Conservation (phyloP, 2,329 filamentous ascomycete species). For the Paracoccidioides brasiliensis region DNA sequence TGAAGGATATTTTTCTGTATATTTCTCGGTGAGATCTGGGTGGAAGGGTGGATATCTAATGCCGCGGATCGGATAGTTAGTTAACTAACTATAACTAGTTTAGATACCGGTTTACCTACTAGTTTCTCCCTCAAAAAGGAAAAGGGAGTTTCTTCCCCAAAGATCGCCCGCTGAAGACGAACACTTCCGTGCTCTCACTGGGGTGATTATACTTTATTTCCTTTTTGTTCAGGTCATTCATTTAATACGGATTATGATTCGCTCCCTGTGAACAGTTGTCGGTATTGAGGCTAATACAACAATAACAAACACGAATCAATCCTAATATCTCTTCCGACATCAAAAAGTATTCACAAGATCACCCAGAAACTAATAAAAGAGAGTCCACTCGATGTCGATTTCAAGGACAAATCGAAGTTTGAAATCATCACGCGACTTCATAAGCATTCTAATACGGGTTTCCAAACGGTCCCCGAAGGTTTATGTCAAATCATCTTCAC, state of each 20-base stretch:
- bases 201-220: neutral
- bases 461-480: conserved; percentile 26
- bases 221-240: neutral
- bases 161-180: neutral
- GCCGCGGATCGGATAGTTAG: no score
- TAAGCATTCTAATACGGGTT: conserved; percentile 26
- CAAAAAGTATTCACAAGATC: conserved; percentile 26
- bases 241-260: neutral
- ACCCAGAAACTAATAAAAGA: conserved; percentile 19
- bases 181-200: neutral
- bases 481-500: conserved; percentile 38
- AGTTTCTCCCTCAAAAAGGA: no score
- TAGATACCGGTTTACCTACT: no score
- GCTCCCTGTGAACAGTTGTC: neutral
- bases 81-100: no score
- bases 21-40: no score
- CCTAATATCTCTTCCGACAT: conserved; percentile 37
- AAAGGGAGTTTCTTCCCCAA: neutral
- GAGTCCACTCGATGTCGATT: conserved; percentile 26
- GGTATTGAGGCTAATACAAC: neutral
- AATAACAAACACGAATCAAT: conserved; percentile 26
- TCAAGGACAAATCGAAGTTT: conserved; percentile 28
- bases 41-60: no score
- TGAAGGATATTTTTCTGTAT: no score
- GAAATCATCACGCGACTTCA: conserved; percentile 36